phyloP scores from a whole-genome alignment of 805 yeast species.

The Zygosaccharomyces bailii region DNA sequence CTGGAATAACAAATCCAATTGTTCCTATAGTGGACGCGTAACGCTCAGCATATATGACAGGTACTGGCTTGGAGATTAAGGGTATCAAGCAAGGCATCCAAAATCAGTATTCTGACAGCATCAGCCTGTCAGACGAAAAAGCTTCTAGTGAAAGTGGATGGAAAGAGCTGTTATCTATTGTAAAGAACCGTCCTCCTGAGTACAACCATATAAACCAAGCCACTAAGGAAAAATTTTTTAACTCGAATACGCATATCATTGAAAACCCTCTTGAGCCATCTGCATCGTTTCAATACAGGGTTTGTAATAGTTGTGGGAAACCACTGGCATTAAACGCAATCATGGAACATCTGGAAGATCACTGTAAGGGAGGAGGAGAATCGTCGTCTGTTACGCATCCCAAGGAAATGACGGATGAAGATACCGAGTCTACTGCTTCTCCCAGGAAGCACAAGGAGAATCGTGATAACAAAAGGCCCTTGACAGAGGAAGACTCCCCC shows the following conservation, averaged over 20 bases:
- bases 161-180: conserved; percentile 24
- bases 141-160: conserved; percentile 18
- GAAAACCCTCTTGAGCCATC: conserved; percentile 22
- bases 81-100: conserved; percentile 18
- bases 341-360: conserved; percentile 31
- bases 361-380: conserved; percentile 26
- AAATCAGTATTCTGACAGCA: conserved; percentile 13
- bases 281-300: conserved; percentile 24
- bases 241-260: conserved; percentile 23
- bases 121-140: conserved; percentile 5
- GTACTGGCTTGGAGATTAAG: conserved; percentile 14
- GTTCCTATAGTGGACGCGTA: background rate
- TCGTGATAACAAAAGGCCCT: conserved; percentile 16
- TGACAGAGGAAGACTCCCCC: conserved; percentile 21
- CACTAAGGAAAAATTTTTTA: conserved; percentile 21
- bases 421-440: conserved; percentile 16
- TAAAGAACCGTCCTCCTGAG: conserved; percentile 18
- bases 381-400: conserved; percentile 12
- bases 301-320: conserved; percentile 34
- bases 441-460: conserved; percentile 11
- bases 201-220: conserved; percentile 17
- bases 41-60: conserved; percentile 15
- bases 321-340: conserved; percentile 30
- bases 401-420: conserved; percentile 12
- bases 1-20: background rate